Conservation (phyloP, 164 flowering plant genomes). For the Vitis riparia region DNA sequence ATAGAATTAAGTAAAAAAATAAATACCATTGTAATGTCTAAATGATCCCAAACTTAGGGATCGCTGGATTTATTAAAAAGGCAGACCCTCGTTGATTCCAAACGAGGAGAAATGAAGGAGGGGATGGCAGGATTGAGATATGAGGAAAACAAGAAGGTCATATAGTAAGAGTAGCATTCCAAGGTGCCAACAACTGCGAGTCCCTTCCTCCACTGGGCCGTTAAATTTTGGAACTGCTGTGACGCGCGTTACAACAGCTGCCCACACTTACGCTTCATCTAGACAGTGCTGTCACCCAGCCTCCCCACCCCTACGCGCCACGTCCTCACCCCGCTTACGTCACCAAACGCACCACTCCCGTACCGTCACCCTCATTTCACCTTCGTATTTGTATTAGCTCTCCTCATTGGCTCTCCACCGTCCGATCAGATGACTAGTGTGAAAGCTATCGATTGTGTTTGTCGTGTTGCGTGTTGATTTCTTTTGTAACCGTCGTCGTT, state of each 20-base stretch:
- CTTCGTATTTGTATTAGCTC: background rate
- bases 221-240: background rate
- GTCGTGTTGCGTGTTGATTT: too few relatives aligned
- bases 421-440: slow-evolving; percentile 2
- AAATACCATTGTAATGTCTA: too few relatives aligned
- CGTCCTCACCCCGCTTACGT: slow-evolving; percentile 2
- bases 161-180: background rate
- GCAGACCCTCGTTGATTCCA: too few relatives aligned
- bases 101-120: too few relatives aligned
- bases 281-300: slow-evolving; percentile 1
- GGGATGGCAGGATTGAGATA: too few relatives aligned
- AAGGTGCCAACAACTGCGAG: background rate
- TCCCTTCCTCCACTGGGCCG: background rate
- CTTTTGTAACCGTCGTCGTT: slow-evolving; percentile 19
- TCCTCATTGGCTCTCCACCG: slow-evolving; percentile 6
- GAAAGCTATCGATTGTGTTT: too few relatives aligned
- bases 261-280: background rate
- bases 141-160: background rate
- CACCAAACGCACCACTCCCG: background rate
- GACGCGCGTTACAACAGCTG: slow-evolving; percentile 5
- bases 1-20: too few relatives aligned
- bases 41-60: too few relatives aligned
- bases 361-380: background rate
- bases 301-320: background rate
- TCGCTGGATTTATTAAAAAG: background rate